Evolutionary conservation across 2,329 filamentous ascomycete genomes (phyloP).

Genomic region (Fusarium decemcellulare): DNA sequence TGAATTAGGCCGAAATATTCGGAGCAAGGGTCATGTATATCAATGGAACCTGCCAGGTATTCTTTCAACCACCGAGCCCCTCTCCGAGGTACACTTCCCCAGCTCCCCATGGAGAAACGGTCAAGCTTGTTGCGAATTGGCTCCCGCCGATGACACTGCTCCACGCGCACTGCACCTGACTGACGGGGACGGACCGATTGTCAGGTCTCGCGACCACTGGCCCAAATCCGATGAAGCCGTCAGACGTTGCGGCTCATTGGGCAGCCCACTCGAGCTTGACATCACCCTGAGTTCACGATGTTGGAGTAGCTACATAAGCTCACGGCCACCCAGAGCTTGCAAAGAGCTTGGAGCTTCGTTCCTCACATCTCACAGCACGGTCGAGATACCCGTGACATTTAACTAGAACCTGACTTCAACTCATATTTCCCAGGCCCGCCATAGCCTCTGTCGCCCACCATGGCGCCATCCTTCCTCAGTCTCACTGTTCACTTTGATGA

Average conservation of each 20-base stretch:
- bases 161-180: conserved; percentile 30
- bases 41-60: too few species aligned
- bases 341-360: neutral
- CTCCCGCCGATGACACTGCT: neutral
- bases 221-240: conserved; percentile 5
- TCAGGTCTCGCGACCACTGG: conserved; percentile 32
- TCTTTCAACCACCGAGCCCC: neutral
- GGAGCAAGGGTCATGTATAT: too few species aligned
- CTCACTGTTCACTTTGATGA: conserved; percentile 58
- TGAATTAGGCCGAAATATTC: too few species aligned
- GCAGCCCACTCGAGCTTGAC: conserved; percentile 16
- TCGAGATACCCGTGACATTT: neutral
- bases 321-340: neutral
- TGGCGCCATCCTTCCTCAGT: conserved; percentile 39
- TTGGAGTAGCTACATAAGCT: conserved; percentile 15
- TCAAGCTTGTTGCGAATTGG: conserved; percentile 10
- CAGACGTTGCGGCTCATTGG: conserved; percentile 11
- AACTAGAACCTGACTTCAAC: neutral
- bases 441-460: conserved; percentile 26
- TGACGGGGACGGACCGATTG: conserved; percentile 45
- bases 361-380: neutral
- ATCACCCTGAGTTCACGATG: conserved; percentile 27
- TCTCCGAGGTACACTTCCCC: neutral
- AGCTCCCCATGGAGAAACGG: conserved; percentile 22
- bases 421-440: neutral